A percentile compares a stretch with the other conserved stretches of the same genome.
These are phyloP conservation scores for Pharnaceum exiguum DNA, from an alignment of 148 eudicot species.

Conservation along the genomic window DNA sequence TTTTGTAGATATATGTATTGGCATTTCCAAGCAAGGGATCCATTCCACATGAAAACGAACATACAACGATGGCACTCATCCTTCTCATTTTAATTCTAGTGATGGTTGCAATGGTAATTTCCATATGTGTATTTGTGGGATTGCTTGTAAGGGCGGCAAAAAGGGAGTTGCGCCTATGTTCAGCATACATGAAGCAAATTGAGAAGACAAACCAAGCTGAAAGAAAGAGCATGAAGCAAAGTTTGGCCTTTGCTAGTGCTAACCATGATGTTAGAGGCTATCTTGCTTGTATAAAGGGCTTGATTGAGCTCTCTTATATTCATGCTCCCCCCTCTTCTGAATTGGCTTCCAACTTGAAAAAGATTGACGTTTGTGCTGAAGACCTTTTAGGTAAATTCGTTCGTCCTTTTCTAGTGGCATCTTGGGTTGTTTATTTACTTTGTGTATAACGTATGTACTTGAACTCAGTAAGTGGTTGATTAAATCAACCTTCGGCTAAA, in stretches of 20 bases:
- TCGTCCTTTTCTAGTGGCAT: no score
- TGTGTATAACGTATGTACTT: no score
- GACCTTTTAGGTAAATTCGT: slow-evolving; percentile 57
- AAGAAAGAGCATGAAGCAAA: slow-evolving; percentile 43
- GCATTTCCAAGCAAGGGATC: slow-evolving; percentile 23
- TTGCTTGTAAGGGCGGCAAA: slow-evolving; percentile 18
- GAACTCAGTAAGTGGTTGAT: no score
- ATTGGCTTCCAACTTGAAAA: slow-evolving; percentile 26
- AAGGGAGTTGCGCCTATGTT: slow-evolving; percentile 34
- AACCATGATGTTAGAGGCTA: slow-evolving; percentile 57
- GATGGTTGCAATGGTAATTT: slow-evolving; percentile 7
- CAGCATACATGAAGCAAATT: slow-evolving; percentile 43
- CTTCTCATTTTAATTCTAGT: slow-evolving; percentile 23
- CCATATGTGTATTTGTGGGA: slow-evolving; percentile 6
- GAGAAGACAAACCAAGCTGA: slow-evolving; percentile 56
- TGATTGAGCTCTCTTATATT: slow-evolving; percentile 20
- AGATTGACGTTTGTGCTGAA: slow-evolving; percentile 28
- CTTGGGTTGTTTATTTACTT: no score
- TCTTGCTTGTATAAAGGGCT: slow-evolving; percentile 41
- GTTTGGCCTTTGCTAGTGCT: slow-evolving; percentile 44
- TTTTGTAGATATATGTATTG: slow-evolving; percentile 37
- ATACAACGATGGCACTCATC: slow-evolving; percentile 14
- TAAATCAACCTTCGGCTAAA: no score
- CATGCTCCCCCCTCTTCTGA: slow-evolving; percentile 32
- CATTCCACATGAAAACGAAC: slow-evolving; percentile 5